These are phyloP conservation scores for Plasmopara viticola DNA, from an alignment of 352 stramenopile genomes.

Conservation along the genomic window DNA sequence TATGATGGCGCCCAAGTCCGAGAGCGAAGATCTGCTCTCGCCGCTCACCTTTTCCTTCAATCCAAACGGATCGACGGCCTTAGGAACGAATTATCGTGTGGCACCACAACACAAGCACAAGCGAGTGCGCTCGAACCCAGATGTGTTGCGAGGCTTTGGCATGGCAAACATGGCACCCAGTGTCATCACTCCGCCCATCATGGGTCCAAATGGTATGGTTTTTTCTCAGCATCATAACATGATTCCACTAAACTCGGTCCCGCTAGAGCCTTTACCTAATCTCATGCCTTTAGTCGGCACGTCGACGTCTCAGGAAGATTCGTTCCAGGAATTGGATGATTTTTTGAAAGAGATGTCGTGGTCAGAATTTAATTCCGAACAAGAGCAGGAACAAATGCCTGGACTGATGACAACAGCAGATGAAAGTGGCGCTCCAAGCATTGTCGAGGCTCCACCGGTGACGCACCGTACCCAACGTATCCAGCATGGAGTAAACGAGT, in stretches of 20 bases:
- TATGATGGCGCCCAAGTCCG: conserved; percentile 26
- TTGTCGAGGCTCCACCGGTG: conserved; percentile 23
- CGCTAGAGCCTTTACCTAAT: conserved; percentile 19
- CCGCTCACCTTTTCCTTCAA: conserved; percentile 37
- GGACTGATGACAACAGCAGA: conserved; percentile 5
- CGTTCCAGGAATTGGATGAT: conserved; percentile 52
- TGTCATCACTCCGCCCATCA: conserved; percentile 21
- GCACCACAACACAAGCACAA: conserved; percentile 56
- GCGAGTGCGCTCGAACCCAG: conserved; percentile 50
- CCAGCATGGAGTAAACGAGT: conserved; percentile 54
- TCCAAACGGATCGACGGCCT: conserved; percentile 6
- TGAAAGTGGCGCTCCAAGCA: conserved; percentile 9
- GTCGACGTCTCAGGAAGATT: conserved; percentile 13
- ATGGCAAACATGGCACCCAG: conserved; percentile 28
- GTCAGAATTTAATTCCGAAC: conserved; percentile 28
- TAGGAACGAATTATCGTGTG: conserved; percentile 26
- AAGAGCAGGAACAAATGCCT: conserved; percentile 10
- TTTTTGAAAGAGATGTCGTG: conserved; percentile 43
- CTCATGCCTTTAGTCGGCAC: conserved; percentile 19
- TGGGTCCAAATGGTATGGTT: conserved; percentile 10
- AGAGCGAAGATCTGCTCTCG: conserved; percentile 40
- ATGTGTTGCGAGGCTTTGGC: conserved; percentile 40
- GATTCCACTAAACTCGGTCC: conserved; percentile 27
- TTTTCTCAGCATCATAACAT: conserved; percentile 23
- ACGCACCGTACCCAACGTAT: conserved; percentile 57